phyloP scores from a whole-genome alignment of 352 stramenopile species.

The Phytophthora sansomeana region DNA sequence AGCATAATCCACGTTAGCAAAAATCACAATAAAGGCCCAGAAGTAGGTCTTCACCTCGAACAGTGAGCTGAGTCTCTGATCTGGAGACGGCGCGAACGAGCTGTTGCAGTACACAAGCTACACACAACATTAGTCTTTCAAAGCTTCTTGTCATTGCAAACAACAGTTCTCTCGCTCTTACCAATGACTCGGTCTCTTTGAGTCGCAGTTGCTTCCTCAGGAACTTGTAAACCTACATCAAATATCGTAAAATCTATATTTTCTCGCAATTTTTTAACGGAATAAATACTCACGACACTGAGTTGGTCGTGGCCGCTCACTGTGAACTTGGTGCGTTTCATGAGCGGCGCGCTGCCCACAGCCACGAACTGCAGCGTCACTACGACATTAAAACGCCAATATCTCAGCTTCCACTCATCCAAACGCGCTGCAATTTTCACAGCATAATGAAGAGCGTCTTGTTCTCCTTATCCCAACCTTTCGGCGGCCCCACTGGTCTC shows the following conservation, averaged over 20 bases:
- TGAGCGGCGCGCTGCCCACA: conserved; percentile 79
- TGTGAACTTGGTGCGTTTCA: conserved; percentile 91
- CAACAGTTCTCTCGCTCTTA: conserved; percentile 23
- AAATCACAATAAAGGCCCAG: background rate
- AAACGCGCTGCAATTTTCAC: background rate
- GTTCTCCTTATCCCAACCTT: conserved; percentile 28
- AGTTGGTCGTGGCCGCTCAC: conserved; percentile 78
- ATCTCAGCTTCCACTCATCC: background rate
- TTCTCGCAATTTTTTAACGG: background rate
- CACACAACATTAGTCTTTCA: background rate
- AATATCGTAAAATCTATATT: conserved; percentile 1
- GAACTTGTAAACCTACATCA: conserved; percentile 81
- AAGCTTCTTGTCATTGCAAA: background rate
- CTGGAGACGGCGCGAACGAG: conserved; percentile 84
- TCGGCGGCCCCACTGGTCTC: conserved; percentile 42
- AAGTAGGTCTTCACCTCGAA: conserved; percentile 61
- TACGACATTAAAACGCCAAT: conserved; percentile 23
- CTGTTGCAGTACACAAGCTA: conserved; percentile 92
- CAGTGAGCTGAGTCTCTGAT: conserved; percentile 79
- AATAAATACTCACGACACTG: conserved; percentile 55
- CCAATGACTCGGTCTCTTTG: conserved; percentile 76
- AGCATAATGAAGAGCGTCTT: background rate
- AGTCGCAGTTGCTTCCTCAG: conserved; percentile 84
- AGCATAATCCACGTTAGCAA: conserved; percentile 1
- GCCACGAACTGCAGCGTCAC: conserved; percentile 88